Percentiles rank a stretch among this genome's conserved stretches.
Conservation (phyloP, 768 basidiomycete species). For the Suillus cothurnatus region DNA sequence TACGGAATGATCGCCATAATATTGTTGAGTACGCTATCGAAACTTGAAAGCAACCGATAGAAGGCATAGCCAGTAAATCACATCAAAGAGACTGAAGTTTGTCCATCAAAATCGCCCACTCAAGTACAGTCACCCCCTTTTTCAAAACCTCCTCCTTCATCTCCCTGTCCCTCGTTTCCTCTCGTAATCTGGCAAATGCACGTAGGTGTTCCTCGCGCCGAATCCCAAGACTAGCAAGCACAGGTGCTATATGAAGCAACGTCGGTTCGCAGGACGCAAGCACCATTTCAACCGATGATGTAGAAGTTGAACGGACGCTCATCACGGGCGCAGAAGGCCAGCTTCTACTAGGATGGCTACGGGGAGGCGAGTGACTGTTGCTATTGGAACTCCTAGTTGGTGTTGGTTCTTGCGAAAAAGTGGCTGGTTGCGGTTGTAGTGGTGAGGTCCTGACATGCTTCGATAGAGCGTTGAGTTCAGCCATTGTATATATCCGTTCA, state of each 20-base stretch:
- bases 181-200: constrained; percentile 61
- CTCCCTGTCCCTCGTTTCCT: constrained; percentile 68
- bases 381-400: constrained; percentile 18
- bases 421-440: constrained; percentile 15
- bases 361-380: constrained; percentile 25
- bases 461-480: constrained; percentile 34
- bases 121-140: constrained; percentile 69
- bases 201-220: constrained; percentile 59
- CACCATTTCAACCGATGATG: constrained; percentile 50
- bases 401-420: constrained; percentile 12
- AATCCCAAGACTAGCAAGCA: constrained; percentile 61
- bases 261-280: constrained; percentile 67
- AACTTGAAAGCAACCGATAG: background rate
- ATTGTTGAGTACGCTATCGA: background rate
- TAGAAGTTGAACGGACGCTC: constrained; percentile 38
- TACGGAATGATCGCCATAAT: background rate
- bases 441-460: constrained; percentile 28
- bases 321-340: constrained; percentile 14
- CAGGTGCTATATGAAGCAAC: constrained; percentile 60
- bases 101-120: constrained; percentile 80
- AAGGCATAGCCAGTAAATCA: background rate
- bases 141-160: constrained; percentile 70
- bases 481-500: constrained; percentile 36
- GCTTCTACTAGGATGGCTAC: constrained; percentile 16
- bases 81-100: constrained; percentile 46